Base-by-base conservation (phyloP, 352 stramenopile species). In the Phytophthora macrochlamydospora region DNA sequence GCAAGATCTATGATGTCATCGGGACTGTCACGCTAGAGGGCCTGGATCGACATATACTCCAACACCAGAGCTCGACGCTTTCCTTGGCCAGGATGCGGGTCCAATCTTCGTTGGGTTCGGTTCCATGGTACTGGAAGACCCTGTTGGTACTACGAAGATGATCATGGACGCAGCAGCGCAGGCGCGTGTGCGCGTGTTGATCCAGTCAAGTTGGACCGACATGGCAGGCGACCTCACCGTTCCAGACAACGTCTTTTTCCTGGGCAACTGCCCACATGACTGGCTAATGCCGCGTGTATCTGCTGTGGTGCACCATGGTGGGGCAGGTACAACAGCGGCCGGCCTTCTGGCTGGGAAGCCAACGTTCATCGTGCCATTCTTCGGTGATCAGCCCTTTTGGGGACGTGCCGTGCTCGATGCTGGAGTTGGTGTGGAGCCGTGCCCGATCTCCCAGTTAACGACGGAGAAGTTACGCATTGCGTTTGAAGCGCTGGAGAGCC, bases 331-430 rank as follows among this genome's bases (percentile, higher is more conserved):
- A 32, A 97, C 93, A 14, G 93, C 93, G 18, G 91, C 92, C 0
- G 95, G 93, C 11, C 71, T 98, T 2, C 56, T 95, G 40, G 90
- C 89, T 45, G 93, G 92, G 0, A 95, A 98, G 50, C 94, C 95
- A 1, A 98, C 93, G 6, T 93, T 98, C 56, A 91, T 98, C 12
- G 94, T 95, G 55, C 95, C 95, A 6, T 98, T 98, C 58, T 98
- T 98, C 67, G 92, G 91, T 18, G 95, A 98, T 66, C 95, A 98
- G 67, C 89, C 83, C 32, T 98, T 98, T 66, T 98, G 95, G 95
- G 93, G 92, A 1, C 81, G 92, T 49, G 92, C 94, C 7, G 89
- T 97, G 0, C 62, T 90, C 40, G 81, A 80, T 0, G 79, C 84
- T 38, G 91, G 90, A 32, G 91, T 97, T 1, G 95, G 93, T 13